These are phyloP conservation scores for Adenanthera pavonina DNA, from an alignment of 306 rosid species.

Conservation along the genomic window DNA sequence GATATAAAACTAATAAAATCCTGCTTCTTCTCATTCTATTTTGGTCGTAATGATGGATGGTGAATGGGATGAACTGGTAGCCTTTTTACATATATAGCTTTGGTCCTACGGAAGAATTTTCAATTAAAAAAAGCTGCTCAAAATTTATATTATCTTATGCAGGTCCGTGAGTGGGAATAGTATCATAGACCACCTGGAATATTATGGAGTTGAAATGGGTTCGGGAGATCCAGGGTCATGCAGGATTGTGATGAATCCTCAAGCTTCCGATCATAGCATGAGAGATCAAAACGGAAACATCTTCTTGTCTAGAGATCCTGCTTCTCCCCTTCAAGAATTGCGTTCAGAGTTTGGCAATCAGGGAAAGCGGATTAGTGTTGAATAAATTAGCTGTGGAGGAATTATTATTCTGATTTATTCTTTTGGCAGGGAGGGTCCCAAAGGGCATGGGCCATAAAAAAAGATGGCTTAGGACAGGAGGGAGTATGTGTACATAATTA, in stretches of 20 bases:
- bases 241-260: constrained; percentile 71
- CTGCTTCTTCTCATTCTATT: constrained; percentile 10
- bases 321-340: constrained; percentile 56
- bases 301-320: constrained; percentile 63
- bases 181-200: constrained; percentile 73
- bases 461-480: constrained; percentile 35
- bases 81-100: neutral
- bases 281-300: constrained; percentile 69
- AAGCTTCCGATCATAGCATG: constrained; percentile 36
- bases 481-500: constrained; percentile 43
- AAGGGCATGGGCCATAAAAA: constrained; percentile 30
- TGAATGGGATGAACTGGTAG: neutral
- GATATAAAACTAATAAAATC: neutral
- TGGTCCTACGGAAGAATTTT: neutral
- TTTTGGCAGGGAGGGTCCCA: constrained; percentile 34
- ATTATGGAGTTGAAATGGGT: constrained; percentile 67
- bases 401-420: constrained; percentile 14
- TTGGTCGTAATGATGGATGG: neutral
- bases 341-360: constrained; percentile 43
- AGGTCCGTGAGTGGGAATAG: constrained; percentile 92
- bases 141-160: constrained; percentile 47
- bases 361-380: constrained; percentile 36
- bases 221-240: constrained; percentile 63
- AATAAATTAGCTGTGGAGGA: constrained; percentile 26
- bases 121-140: constrained; percentile 25